Percentiles rank a stretch among this genome's conserved stretches.
Conservation (phyloP, 225 moss, liverwort and hornwort genomes). For the Ulota crispa region DNA sequence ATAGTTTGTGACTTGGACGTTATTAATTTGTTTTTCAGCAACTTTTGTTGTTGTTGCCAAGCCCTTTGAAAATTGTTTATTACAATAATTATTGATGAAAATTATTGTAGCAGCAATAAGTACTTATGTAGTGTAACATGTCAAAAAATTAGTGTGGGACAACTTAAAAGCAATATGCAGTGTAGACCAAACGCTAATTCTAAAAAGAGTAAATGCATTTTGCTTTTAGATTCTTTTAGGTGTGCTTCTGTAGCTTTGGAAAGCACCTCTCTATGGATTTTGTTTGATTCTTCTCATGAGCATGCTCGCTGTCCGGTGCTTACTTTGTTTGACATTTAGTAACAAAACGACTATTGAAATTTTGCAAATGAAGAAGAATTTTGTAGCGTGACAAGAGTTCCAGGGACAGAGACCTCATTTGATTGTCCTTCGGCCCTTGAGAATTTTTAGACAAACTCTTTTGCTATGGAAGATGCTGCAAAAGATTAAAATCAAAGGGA, state of each 20-base stretch:
- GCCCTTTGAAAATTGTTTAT: no score
- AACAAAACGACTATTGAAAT: neutral
- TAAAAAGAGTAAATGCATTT: neutral
- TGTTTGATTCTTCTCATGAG: neutral
- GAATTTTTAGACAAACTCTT: neutral
- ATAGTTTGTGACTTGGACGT: no score
- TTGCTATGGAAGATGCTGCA: neutral
- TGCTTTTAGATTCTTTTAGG: neutral
- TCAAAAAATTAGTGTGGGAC: no score
- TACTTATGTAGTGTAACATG: no score
- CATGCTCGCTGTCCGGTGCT: neutral
- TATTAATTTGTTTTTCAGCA: no score
- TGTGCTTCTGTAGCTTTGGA: neutral
- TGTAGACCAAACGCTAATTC: no score
- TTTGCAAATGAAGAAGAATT: conserved; percentile 15
- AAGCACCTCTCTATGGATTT: neutral
- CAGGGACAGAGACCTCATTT: neutral
- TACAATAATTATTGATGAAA: no score
- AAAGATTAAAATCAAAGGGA: neutral
- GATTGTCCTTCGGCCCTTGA: neutral
- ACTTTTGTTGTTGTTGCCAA: no score
- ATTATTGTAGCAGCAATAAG: no score
- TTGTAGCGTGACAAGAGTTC: neutral
- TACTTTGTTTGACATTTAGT: conserved; percentile 3
- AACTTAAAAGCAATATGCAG: no score